A percentile compares a stretch with the other conserved stretches of the same genome.
Conservation (phyloP, 2,329 filamentous ascomycete species). For the Fusarium citri region DNA sequence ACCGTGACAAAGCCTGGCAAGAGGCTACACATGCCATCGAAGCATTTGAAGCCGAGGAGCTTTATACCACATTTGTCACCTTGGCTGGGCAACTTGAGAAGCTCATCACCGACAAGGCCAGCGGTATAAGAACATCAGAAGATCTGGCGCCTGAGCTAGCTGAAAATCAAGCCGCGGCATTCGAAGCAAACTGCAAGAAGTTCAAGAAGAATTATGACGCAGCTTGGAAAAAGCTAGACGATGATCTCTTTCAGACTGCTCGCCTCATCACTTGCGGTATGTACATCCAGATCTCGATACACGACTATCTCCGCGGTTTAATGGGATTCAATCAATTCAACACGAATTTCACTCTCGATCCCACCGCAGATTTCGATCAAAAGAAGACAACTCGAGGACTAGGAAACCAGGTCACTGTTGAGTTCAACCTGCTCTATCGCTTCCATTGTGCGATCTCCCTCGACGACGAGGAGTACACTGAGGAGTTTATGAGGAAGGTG, state of each 20-base stretch:
- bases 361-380: conserved; percentile 13
- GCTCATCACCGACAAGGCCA: neutral
- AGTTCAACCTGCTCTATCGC: conserved; percentile 53
- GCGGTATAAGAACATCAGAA: neutral
- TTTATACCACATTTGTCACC: neutral
- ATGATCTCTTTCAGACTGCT: conserved; percentile 11
- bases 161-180: neutral
- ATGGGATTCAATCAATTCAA: conserved; percentile 64
- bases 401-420: conserved; percentile 51
- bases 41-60: neutral
- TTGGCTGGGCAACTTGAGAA: neutral
- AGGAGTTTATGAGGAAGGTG: conserved; percentile 36
- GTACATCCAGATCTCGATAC: conserved; percentile 63
- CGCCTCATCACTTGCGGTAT: conserved; percentile 63
- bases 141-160: neutral
- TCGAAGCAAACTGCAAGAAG: neutral
- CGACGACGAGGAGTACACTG: conserved; percentile 49
- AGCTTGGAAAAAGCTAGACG: conserved; percentile 8
- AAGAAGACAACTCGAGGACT: conserved; percentile 47
- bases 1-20: rapidly evolving
- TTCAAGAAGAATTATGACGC: neutral
- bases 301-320: conserved; percentile 55
- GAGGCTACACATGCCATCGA: neutral
- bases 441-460: conserved; percentile 50
- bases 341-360: conserved; percentile 66